phyloP scores from a whole-genome alignment of 805 yeast species.

The Lipomyces chichibuensis region DNA sequence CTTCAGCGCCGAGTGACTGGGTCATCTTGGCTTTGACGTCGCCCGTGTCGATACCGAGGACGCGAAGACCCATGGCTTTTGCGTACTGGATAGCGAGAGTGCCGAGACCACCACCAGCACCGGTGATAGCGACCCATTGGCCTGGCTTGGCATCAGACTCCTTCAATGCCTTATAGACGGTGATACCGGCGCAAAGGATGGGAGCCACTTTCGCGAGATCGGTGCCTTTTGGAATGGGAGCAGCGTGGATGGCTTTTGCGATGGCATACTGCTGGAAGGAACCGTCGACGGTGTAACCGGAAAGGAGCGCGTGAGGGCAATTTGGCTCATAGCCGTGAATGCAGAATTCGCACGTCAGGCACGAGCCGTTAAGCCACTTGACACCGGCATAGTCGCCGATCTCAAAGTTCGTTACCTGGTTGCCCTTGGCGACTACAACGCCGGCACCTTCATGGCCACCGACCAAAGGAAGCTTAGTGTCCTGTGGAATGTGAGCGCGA shows the following conservation, averaged over 20 bases:
- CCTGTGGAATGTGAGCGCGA: constrained; percentile 3
- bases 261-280: constrained; percentile 90
- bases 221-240: constrained; percentile 70
- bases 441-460: constrained; percentile 95
- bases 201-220: constrained; percentile 80
- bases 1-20: constrained; percentile 67
- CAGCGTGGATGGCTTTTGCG: constrained; percentile 87
- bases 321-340: constrained; percentile 65
- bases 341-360: constrained; percentile 78
- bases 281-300: constrained; percentile 90
- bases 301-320: constrained; percentile 68
- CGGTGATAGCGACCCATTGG: constrained; percentile 75
- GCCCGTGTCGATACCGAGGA: constrained; percentile 73
- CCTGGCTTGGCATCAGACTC: constrained; percentile 72
- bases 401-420: constrained; percentile 67
- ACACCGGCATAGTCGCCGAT: constrained; percentile 82
- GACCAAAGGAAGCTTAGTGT: constrained; percentile 71
- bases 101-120: constrained; percentile 83
- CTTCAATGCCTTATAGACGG: constrained; percentile 88
- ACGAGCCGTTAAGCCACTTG: constrained; percentile 81
- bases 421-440: constrained; percentile 75
- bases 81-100: constrained; percentile 76
- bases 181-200: constrained; percentile 87
- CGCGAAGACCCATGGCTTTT: constrained; percentile 74
- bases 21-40: constrained; percentile 60